Conservation (phyloP, 352 stramenopile genomes). For the Pythium sp. region DNA sequence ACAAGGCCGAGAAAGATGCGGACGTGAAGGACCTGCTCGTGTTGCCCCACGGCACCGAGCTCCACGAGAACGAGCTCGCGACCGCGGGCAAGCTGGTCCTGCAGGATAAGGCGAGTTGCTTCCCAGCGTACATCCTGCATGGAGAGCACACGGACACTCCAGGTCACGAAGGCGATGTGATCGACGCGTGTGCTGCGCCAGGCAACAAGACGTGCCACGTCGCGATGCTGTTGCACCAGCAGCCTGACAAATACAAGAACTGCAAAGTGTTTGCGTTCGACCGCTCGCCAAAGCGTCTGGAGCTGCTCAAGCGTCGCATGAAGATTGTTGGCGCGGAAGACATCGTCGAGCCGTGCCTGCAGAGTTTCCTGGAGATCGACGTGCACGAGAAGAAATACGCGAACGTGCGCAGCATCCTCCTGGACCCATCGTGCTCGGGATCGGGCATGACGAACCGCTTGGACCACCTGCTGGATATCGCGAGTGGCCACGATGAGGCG, state of each 20-base stretch:
- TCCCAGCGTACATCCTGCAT: constrained; percentile 94
- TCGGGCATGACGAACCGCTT: constrained; percentile 94
- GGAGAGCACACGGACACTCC: constrained; percentile 50
- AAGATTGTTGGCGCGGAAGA: constrained; percentile 68
- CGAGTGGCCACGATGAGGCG: constrained; percentile 54
- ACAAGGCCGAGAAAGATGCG: constrained; percentile 64
- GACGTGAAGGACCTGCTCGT: constrained; percentile 92
- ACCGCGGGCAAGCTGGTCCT: constrained; percentile 88
- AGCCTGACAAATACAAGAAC: constrained; percentile 47
- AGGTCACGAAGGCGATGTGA: constrained; percentile 75
- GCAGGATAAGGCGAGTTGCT: constrained; percentile 98
- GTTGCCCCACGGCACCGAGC: constrained; percentile 83
- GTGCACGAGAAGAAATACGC: constrained; percentile 66
- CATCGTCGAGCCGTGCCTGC: constrained; percentile 78
- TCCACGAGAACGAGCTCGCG: constrained; percentile 83
- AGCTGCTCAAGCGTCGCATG: constrained; percentile 89
- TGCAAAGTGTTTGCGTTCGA: constrained; percentile 95
- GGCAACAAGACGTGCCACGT: constrained; percentile 99
- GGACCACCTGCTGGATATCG: constrained; percentile 89
- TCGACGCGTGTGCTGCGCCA: constrained; percentile 96
- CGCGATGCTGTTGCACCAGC: constrained; percentile 84
- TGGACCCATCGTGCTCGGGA: constrained; percentile 96
- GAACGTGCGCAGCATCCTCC: constrained; percentile 90
- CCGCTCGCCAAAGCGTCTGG: constrained; percentile 81
- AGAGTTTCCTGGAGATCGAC: constrained; percentile 92